A percentile compares a stretch with the other conserved stretches of the same genome.
phyloP scores from a whole-genome alignment of 306 rosid species.

The Oemleria cerasiformis region DNA sequence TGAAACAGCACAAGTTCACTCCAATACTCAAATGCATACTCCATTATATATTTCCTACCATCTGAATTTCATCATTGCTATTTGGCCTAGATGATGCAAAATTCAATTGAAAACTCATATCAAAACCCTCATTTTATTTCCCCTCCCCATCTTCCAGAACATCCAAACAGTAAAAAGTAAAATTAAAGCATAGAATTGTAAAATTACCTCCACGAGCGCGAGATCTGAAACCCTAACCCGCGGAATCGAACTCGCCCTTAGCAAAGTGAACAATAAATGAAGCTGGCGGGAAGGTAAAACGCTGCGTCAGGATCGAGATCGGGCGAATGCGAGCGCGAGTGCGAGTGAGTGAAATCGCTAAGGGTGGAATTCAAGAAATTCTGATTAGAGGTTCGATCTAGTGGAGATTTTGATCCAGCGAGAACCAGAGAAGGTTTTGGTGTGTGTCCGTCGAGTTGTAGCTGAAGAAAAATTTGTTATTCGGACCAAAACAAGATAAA shows the following conservation, averaged over 20 bases:
- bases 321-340: neutral
- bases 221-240: slow-evolving; percentile 44
- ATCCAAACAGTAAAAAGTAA: neutral
- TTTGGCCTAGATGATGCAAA: neutral
- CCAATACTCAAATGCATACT: neutral
- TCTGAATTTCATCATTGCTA: neutral
- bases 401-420: neutral
- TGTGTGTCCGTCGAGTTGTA: neutral
- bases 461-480: neutral
- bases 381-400: slow-evolving; percentile 11
- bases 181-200: neutral
- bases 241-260: neutral
- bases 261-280: neutral
- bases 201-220: slow-evolving; percentile 36
- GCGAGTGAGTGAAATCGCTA: neutral
- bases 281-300: slow-evolving; percentile 18
- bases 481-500: neutral
- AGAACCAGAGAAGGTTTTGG: neutral
- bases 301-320: slow-evolving; percentile 32
- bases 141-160: neutral
- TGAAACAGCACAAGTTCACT: slow-evolving; percentile 19
- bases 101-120: neutral
- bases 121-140: neutral
- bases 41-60: neutral
- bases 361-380: neutral